A percentile compares a stretch with the other conserved stretches of the same genome.
Conservation (phyloP, 345 rosid genomes). For the Brassica napus region Da-Ae NC_063444.1:8028001-8028500, state of each 20-base stretch:
- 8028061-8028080: too few relatives aligned
- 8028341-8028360: slow-evolving; percentile 28
- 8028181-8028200: not conserved
- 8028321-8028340: slow-evolving; percentile 1
- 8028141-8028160: not conserved
- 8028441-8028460: slow-evolving; percentile 25
- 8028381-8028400: slow-evolving; percentile 39
- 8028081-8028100: too few relatives aligned
- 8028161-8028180: not conserved
- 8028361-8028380: slow-evolving; percentile 7
- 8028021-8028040: too few relatives aligned
- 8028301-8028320: slow-evolving; percentile 12
- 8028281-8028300: slow-evolving; percentile 14
- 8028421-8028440: slow-evolving; percentile 5
- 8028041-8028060: too few relatives aligned
- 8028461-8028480: not conserved
- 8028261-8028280: too few relatives aligned
- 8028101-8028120: not conserved
- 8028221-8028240: not conserved
- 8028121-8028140: not conserved
- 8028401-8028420: slow-evolving; percentile 9
- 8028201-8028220: not conserved
- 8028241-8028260: too few relatives aligned
- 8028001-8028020: too few relatives aligned
- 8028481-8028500: slow-evolving; percentile 5